phyloP scores from a whole-genome alignment of 2,329 filamentous ascomycete genomes.

The Phaeoacremonium minimum region DNA sequence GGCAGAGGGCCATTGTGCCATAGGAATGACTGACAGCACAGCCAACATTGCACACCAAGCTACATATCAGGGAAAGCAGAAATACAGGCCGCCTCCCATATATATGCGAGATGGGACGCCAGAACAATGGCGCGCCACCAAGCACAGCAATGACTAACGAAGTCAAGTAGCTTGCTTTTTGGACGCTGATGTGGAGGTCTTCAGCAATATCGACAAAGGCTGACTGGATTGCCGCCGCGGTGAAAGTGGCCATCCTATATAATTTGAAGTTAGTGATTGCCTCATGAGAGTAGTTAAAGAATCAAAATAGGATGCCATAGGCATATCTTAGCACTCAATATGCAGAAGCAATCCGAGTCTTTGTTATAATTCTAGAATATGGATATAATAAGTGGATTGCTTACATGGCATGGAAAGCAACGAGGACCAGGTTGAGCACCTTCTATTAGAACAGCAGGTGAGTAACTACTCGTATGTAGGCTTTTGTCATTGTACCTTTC shows the following conservation, averaged over 20 bases:
- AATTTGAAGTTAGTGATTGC: too few relatives aligned
- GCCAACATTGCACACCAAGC: constrained; percentile 45
- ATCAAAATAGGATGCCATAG: too few relatives aligned
- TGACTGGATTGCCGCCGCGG: constrained; percentile 47
- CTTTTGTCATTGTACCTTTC: constrained; percentile 31
- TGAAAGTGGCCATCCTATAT: constrained; percentile 54
- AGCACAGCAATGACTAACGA: constrained; percentile 51
- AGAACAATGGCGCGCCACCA: constrained; percentile 49
- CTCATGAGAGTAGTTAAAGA: too few relatives aligned
- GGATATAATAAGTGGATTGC: too few relatives aligned
- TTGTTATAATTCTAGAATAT: constrained; percentile 10
- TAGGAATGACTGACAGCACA: constrained; percentile 46
- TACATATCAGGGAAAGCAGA: constrained; percentile 42
- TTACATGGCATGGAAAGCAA: constrained; percentile 53
- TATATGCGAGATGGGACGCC: constrained; percentile 48
- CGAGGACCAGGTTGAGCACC: constrained; percentile 43
- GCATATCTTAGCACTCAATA: not conserved
- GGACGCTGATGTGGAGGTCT: constrained; percentile 43
- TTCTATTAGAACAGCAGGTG: constrained; percentile 31
- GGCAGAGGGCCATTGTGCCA: constrained; percentile 42
- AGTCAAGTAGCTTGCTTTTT: constrained; percentile 47
- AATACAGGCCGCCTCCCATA: constrained; percentile 52
- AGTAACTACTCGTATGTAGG: not conserved
- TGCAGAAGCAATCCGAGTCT: constrained; percentile 2
- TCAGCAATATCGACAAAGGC: constrained; percentile 48